Conservation (phyloP, 371 early-diverging fungal genomes). For the Paramicrosporidium saccamoebae region DNA sequence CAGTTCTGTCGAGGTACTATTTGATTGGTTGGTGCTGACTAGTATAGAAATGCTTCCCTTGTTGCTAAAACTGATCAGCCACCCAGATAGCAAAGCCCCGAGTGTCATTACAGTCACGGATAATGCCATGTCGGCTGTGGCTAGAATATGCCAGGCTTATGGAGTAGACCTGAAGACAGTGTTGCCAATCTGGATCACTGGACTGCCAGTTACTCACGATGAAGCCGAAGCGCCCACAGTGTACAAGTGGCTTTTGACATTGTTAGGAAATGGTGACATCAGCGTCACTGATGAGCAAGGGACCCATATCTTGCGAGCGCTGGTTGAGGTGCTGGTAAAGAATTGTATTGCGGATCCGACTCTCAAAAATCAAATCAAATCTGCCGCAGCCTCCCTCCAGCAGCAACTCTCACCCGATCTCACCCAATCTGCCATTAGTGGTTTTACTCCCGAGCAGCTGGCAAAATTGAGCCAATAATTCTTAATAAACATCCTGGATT, state of each 20-base stretch:
- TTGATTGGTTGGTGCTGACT: constrained; percentile 1
- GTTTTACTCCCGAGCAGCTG: too few relatives aligned
- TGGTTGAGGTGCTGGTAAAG: too few relatives aligned
- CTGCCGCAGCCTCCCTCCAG: too few relatives aligned
- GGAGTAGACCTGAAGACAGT: constrained; percentile 16
- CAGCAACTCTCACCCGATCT: too few relatives aligned
- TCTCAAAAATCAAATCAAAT: too few relatives aligned
- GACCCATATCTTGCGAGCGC: too few relatives aligned
- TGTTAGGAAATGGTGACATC: constrained; percentile 12
- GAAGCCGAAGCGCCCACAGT: constrained; percentile 40
- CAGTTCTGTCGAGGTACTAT: constrained; percentile 14
- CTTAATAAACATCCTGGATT: too few relatives aligned
- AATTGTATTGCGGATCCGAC: too few relatives aligned
- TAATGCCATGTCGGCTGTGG: constrained; percentile 54
- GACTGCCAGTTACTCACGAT: constrained; percentile 50
- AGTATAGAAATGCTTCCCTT: constrained; percentile 13
- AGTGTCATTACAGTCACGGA: constrained; percentile 50
- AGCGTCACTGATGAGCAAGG: too few relatives aligned
- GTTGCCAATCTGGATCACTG: constrained; percentile 28
- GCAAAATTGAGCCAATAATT: too few relatives aligned
- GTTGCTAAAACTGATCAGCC: constrained; percentile 21
- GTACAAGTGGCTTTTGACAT: constrained; percentile 36
- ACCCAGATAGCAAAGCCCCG: constrained; percentile 19
- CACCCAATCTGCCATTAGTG: too few relatives aligned
- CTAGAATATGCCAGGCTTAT: constrained; percentile 30